A percentile compares a stretch with the other conserved stretches of the same genome.
Evolutionary conservation across 1,139 yeast genomes (phyloP).

Genomic region (Yamadazyma dushanensis): DNA sequence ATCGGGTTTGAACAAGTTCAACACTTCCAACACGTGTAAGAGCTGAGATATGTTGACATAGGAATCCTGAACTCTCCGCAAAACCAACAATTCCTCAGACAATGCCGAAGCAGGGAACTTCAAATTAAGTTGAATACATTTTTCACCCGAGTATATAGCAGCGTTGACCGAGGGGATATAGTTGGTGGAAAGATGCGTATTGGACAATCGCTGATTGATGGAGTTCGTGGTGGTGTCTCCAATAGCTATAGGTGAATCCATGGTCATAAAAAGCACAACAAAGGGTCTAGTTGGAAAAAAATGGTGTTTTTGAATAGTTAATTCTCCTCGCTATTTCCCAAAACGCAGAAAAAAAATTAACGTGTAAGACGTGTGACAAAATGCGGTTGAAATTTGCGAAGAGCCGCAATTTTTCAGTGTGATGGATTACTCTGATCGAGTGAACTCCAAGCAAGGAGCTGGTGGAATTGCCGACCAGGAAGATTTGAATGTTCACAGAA

Average conservation of each 20-base stretch:
- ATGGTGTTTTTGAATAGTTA: background rate
- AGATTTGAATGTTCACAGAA: conserved; percentile 65
- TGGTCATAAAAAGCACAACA: conserved; percentile 11
- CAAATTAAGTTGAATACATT: conserved; percentile 36
- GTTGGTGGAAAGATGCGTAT: conserved; percentile 31
- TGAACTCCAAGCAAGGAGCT: conserved; percentile 45
- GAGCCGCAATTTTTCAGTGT: too few species aligned
- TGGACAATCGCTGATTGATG: conserved; percentile 36
- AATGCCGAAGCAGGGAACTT: conserved; percentile 15
- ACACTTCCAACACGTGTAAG: conserved; percentile 30
- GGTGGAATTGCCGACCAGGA: conserved; percentile 78
- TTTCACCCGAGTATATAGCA: conserved; percentile 40
- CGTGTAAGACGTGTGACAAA: conserved; percentile 6
- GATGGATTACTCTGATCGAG: conserved; percentile 50
- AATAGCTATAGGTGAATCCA: conserved; percentile 48
- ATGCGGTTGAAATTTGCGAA: too few species aligned
- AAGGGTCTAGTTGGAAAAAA: conserved; percentile 2
- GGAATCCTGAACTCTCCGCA: conserved; percentile 48
- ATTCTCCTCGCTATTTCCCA: conserved; percentile 5
- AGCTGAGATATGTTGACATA: conserved; percentile 43
- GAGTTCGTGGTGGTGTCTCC: conserved; percentile 48
- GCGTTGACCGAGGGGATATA: conserved; percentile 24
- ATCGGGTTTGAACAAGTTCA: conserved; percentile 25
- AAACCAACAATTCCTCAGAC: conserved; percentile 21
- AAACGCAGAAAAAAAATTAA: conserved; percentile 2